Base-by-base conservation (phyloP, 495 filamentous ascomycete species). In the Hypoxylon fragiforme region DNA sequence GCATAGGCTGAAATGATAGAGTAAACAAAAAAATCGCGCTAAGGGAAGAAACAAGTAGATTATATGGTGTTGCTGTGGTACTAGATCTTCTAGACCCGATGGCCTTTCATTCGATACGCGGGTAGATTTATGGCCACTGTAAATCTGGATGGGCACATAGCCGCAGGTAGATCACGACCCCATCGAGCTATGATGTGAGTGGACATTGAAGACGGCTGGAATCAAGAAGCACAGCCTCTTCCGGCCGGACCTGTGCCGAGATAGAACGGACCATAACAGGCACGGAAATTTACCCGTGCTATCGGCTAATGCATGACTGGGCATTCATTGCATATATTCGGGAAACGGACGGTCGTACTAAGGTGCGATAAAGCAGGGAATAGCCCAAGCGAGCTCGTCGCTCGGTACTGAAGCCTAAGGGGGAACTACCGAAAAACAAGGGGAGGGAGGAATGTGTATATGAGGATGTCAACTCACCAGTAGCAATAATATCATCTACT, bases 401-500 rank as follows among this genome's bases (percentile, higher is more conserved):
- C 20, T 44, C 38, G 39, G n/a, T 7, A 24, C 21, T 18, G 19
- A 19, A 22, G 16, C 20, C 28, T 35, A 16, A 34, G 36, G 20
- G 16, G 31, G 14, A 7, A 19, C 26, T 31, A 20, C 21, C 41
- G 47, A 53, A 54, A 51, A 62, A 16, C 45, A 20, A 50, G 36
- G 21, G 24, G 15, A 28, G 24, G 39, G 19, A 28, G 14, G 44
- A 15, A 31, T 19, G 39, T 20, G 43, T 22, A 56, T 22, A 40
- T 31, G 14, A 56, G 24, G 18, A 41, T 45, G 55, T 28, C 15
- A 71, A n/a, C 85, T 69, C 79, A 95, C 94, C 94, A 55, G 94
- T 99, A 26, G 94, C 94, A 73, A 99, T 97, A 63, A 99, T 92
- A 69, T 99, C 94, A 68, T 99, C 94, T 34, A 99, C 88, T 41